Conservation (phyloP, 306 rosid species). For the Acacia crassicarpa region DNA sequence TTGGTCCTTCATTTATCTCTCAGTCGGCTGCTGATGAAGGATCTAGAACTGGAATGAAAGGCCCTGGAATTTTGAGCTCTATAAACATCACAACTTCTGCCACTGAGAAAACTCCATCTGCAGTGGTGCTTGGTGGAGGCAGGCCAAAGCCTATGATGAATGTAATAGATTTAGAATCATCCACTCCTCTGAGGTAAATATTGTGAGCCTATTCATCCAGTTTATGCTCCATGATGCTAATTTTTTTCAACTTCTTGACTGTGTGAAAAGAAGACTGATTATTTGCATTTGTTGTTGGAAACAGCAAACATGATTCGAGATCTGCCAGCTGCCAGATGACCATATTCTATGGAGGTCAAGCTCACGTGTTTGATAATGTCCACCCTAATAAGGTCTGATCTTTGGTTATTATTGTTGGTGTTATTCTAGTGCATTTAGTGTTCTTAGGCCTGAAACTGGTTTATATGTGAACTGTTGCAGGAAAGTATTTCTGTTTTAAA, state of each 20-base stretch:
- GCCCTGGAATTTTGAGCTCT: constrained; percentile 79
- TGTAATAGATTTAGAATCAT: constrained; percentile 60
- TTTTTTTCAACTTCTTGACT: constrained; percentile 6
- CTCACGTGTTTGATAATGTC: constrained; percentile 97
- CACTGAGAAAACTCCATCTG: constrained; percentile 61
- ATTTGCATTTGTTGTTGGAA: constrained; percentile 33
- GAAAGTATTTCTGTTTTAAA: constrained; percentile 15
- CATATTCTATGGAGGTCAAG: constrained; percentile 96
- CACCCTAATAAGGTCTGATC: constrained; percentile 87
- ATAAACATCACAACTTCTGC: constrained; percentile 47
- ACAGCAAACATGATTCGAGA: constrained; percentile 67
- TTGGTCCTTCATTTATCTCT: constrained; percentile 73
- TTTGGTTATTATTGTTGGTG: constrained; percentile 24
- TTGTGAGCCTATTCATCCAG: not conserved
- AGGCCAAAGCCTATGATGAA: constrained; percentile 60
- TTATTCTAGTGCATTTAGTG: constrained; percentile 10
- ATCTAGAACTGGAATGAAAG: constrained; percentile 94
- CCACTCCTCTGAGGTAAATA: constrained; percentile 56
- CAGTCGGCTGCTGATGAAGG: constrained; percentile 98
- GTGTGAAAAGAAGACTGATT: constrained; percentile 33
- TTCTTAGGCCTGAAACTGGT: constrained; percentile 20
- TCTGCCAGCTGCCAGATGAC: constrained; percentile 91
- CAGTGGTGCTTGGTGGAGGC: constrained; percentile 56
- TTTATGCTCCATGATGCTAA: not conserved
- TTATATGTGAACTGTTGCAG: constrained; percentile 10